A percentile compares a stretch with the other conserved stretches of the same genome.
Evolutionary conservation across 306 rosid genomes (phyloP).

Genomic region (Quillaja saponaria): DNA sequence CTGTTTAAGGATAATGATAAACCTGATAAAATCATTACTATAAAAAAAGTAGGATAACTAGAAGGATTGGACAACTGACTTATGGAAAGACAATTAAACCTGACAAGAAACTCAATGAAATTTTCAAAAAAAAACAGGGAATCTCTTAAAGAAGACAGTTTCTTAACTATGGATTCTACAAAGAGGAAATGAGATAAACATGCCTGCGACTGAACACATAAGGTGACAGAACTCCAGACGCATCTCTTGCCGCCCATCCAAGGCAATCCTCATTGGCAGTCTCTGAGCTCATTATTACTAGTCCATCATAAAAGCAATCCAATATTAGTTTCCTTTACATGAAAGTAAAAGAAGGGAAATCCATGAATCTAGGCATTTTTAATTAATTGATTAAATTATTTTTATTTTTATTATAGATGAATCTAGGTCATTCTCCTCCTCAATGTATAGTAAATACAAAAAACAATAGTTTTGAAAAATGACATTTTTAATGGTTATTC

Average conservation of each 20-base stretch:
- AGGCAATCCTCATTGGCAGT: constrained; percentile 50
- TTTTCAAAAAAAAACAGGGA: not conserved
- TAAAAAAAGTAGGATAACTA: too few relatives aligned
- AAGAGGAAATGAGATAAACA: constrained; percentile 12
- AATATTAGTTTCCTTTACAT: constrained; percentile 10
- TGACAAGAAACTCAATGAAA: not conserved
- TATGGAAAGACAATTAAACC: too few relatives aligned
- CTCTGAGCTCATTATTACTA: constrained; percentile 47
- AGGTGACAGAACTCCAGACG: constrained; percentile 66
- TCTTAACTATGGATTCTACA: not conserved
- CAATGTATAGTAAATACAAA: not conserved
- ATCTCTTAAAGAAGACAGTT: constrained; percentile 2
- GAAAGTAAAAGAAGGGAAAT: constrained; percentile 3
- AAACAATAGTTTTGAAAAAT: too few relatives aligned
- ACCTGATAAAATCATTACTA: too few relatives aligned
- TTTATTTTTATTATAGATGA: too few relatives aligned
- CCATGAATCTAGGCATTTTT: constrained; percentile 5
- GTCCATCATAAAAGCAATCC: constrained; percentile 14
- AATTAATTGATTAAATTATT: too few relatives aligned
- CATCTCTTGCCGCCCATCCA: constrained; percentile 83
- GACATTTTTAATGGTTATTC: too few relatives aligned
- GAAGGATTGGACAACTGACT: too few relatives aligned
- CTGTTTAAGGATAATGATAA: too few relatives aligned
- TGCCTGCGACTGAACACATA: constrained; percentile 77
- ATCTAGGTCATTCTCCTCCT: constrained; percentile 3